A percentile compares a stretch with the other conserved stretches of the same genome.
Evolutionary conservation across 1,284 basidiomycete genomes (phyloP).

Genomic region (Hemileia vastatrix): DNA sequence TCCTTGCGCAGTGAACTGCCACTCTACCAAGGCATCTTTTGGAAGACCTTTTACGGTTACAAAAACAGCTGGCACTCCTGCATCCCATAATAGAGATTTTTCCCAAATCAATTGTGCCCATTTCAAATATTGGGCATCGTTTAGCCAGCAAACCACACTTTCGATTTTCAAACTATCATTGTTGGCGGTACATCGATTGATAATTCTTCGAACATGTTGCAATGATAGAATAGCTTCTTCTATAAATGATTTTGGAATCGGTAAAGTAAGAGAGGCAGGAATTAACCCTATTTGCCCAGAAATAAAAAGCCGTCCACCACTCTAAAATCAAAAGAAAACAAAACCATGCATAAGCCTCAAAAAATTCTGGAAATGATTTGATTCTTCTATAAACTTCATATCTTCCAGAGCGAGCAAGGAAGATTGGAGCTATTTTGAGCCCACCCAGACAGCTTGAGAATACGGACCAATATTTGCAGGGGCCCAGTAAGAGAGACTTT

Average conservation of each 20-base stretch:
- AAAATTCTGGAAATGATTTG: too few relatives aligned
- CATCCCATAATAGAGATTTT: constrained; percentile 17
- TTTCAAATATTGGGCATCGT: background rate
- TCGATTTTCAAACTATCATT: constrained; percentile 9
- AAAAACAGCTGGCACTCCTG: constrained; percentile 53
- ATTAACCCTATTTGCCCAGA: constrained; percentile 91
- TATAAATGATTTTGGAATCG: constrained; percentile 52
- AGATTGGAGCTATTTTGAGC: too few relatives aligned
- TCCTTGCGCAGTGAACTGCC: constrained; percentile 48
- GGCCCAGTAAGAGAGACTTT: constrained; percentile 93
- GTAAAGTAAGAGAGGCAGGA: constrained; percentile 63
- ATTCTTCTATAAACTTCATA: too few relatives aligned
- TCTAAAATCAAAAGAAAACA: constrained; percentile 47
- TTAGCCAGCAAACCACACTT: constrained; percentile 8
- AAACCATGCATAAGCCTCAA: constrained; percentile 24
- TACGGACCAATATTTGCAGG: constrained; percentile 99
- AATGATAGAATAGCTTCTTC: constrained; percentile 63
- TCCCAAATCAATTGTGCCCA: constrained; percentile 11
- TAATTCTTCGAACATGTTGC: constrained; percentile 69
- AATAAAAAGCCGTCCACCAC: constrained; percentile 63
- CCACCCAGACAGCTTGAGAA: constrained; percentile 75
- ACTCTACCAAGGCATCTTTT: constrained; percentile 56
- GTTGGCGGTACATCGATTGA: constrained; percentile 38
- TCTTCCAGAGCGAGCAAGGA: too few relatives aligned
- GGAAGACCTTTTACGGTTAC: constrained; percentile 63